phyloP scores from a whole-genome alignment of 331 rosid species.

The Quercus lobata region DNA sequence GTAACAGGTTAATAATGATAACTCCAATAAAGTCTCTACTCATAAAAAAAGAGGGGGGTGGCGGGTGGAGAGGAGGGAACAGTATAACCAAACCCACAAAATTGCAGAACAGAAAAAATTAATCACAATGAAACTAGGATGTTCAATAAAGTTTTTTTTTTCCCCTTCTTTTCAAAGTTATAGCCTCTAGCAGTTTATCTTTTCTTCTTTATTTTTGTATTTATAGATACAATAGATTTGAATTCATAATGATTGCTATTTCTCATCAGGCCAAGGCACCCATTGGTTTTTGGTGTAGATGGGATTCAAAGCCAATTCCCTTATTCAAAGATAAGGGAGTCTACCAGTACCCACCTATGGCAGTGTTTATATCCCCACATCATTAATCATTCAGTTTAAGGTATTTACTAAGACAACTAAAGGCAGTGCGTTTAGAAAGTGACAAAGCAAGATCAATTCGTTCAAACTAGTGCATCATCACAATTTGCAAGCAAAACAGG shows the following conservation, averaged over 20 bases:
- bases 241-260: too few species aligned
- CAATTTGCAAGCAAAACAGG: background rate
- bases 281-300: too few species aligned
- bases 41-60: background rate
- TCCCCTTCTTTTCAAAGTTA: background rate
- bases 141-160: constrained; percentile 3
- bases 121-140: background rate
- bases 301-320: too few species aligned
- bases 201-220: too few species aligned
- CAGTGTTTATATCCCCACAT: background rate
- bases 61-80: background rate
- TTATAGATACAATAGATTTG: too few species aligned
- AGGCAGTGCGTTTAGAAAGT: background rate
- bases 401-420: background rate
- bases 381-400: background rate
- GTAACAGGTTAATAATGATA: background rate
- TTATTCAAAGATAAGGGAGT: too few species aligned
- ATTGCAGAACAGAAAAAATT: constrained; percentile 1
- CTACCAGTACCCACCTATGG: background rate
- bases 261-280: too few species aligned
- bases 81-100: background rate
- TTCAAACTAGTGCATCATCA: background rate
- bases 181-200: background rate
- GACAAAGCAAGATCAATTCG: constrained; percentile 1
- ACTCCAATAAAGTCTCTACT: background rate